Evolutionary conservation across 352 stramenopile species (phyloP).

Genomic region (Phytophthora capsici): DNA sequence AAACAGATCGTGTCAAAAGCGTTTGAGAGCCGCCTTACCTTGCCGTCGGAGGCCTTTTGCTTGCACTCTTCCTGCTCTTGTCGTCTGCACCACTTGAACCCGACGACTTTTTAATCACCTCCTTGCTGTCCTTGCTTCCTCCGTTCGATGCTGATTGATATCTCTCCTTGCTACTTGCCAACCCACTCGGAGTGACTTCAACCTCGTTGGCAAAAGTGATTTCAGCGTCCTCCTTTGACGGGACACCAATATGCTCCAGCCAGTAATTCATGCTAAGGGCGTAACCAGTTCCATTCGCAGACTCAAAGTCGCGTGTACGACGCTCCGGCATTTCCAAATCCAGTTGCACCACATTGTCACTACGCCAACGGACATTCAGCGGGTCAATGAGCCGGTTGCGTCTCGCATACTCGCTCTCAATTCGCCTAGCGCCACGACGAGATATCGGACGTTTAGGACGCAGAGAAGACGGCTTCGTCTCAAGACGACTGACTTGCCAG

Average conservation of each 20-base stretch:
- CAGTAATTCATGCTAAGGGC: slow-evolving; percentile 68
- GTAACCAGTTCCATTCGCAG: slow-evolving; percentile 50
- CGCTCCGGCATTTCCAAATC: slow-evolving; percentile 91
- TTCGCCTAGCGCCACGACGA: slow-evolving; percentile 64
- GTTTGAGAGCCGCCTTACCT: slow-evolving; percentile 38
- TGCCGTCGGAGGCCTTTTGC: slow-evolving; percentile 61
- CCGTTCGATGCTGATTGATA: slow-evolving; percentile 27
- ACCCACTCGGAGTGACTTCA: slow-evolving; percentile 35
- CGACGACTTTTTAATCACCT: slow-evolving; percentile 22
- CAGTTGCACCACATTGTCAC: slow-evolving; percentile 91
- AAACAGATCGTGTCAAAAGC: too few species aligned
- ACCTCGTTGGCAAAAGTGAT: slow-evolving; percentile 70
- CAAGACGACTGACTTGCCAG: slow-evolving; percentile 86
- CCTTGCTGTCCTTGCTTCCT: slow-evolving; percentile 36
- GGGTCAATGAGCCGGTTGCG: slow-evolving; percentile 87
- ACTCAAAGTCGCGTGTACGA: slow-evolving; percentile 82
- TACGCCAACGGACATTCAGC: slow-evolving; percentile 86
- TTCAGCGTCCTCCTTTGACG: slow-evolving; percentile 55
- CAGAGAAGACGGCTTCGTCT: slow-evolving; percentile 60
- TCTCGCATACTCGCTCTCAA: slow-evolving; percentile 93
- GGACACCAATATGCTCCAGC: slow-evolving; percentile 53
- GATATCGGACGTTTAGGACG: slow-evolving; percentile 72
- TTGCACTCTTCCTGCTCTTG: slow-evolving; percentile 61
- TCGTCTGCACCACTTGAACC: slow-evolving; percentile 16
- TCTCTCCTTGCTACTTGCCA: slow-evolving; percentile 40